phyloP scores from a whole-genome alignment of 768 basidiomycete species.

The Baorangia bicolor region DNA sequence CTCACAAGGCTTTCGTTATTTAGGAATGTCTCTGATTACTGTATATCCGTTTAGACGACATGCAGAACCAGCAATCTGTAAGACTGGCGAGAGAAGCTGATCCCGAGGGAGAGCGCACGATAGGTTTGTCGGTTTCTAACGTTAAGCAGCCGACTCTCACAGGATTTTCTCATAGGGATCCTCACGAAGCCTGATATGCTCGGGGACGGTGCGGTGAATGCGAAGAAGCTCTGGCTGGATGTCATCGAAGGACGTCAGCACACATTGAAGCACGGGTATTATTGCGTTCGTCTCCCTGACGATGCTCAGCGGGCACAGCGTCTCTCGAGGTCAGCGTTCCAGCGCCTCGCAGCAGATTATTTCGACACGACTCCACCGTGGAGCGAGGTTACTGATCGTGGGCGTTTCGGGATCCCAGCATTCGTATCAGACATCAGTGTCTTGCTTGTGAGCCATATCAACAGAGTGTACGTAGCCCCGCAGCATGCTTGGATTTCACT shows the following conservation, averaged over 20 bases:
- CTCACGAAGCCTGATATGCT: conserved; percentile 70
- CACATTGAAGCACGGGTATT: conserved; percentile 56
- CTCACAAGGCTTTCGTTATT: background rate
- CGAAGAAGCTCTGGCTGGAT: conserved; percentile 46
- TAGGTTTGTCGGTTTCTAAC: conserved; percentile 41
- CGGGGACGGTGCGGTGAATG: conserved; percentile 39
- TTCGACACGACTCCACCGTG: conserved; percentile 54
- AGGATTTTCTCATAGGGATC: conserved; percentile 44
- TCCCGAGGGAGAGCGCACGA: conserved; percentile 54
- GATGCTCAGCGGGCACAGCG: conserved; percentile 48
- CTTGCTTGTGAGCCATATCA: conserved; percentile 53
- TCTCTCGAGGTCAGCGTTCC: conserved; percentile 37
- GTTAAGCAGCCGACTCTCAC: background rate
- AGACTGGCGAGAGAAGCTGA: conserved; percentile 54
- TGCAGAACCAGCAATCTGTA: conserved; percentile 62
- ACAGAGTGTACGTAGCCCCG: conserved; percentile 43
- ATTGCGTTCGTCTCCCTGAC: conserved; percentile 63
- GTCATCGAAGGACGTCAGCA: conserved; percentile 50
- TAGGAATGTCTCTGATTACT: background rate
- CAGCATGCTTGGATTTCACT: background rate
- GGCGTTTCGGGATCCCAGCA: conserved; percentile 53
- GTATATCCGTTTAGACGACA: conserved; percentile 49
- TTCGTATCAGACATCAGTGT: conserved; percentile 53
- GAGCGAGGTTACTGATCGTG: conserved; percentile 43
- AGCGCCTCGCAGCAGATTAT: conserved; percentile 40